A percentile compares a stretch with the other conserved stretches of the same genome.
Evolutionary conservation across 1,284 basidiomycete genomes (phyloP).

Genomic region (Heimioporus retisporus): DNA sequence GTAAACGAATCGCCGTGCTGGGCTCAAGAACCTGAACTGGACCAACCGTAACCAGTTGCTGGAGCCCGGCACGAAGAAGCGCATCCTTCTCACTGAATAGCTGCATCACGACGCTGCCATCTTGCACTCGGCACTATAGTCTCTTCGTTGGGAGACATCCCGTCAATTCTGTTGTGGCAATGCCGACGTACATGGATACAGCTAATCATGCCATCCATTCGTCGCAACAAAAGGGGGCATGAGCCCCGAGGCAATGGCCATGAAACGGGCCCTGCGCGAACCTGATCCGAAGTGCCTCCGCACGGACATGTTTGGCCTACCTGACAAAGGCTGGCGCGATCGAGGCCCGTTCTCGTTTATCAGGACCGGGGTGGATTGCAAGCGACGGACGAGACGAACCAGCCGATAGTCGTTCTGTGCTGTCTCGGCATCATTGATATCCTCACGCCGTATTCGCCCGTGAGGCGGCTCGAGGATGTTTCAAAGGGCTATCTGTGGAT

Average conservation of each 20-base stretch:
- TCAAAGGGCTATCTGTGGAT: slow-evolving; percentile 93
- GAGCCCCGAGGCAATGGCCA: slow-evolving; percentile 80
- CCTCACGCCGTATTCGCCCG: slow-evolving; percentile 87
- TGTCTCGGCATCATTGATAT: slow-evolving; percentile 97
- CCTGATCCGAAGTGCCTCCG: slow-evolving; percentile 86
- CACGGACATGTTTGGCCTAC: slow-evolving; percentile 69
- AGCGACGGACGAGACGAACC: slow-evolving; percentile 90
- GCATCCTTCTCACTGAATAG: slow-evolving; percentile 87
- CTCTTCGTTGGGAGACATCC: slow-evolving; percentile 96
- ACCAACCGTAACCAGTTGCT: slow-evolving; percentile 83
- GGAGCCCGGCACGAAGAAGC: slow-evolving; percentile 77
- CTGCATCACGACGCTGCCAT: slow-evolving; percentile 90
- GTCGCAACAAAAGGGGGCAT: slow-evolving; percentile 55
- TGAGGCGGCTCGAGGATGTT: slow-evolving; percentile 90
- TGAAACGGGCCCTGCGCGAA: slow-evolving; percentile 87
- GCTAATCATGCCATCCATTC: slow-evolving; percentile 70
- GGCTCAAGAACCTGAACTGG: slow-evolving; percentile 98
- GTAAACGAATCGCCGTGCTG: slow-evolving; percentile 76
- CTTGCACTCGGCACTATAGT: slow-evolving; percentile 78
- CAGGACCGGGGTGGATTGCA: slow-evolving; percentile 71
- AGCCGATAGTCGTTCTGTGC: slow-evolving; percentile 85
- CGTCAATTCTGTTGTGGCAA: slow-evolving; percentile 57
- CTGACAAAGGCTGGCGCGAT: slow-evolving; percentile 78
- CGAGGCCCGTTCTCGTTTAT: slow-evolving; percentile 77
- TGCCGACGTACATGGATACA: slow-evolving; percentile 40